Base-by-base conservation (phyloP, 1,139 yeast species). In the Suhomyces bribrorum region DNA sequence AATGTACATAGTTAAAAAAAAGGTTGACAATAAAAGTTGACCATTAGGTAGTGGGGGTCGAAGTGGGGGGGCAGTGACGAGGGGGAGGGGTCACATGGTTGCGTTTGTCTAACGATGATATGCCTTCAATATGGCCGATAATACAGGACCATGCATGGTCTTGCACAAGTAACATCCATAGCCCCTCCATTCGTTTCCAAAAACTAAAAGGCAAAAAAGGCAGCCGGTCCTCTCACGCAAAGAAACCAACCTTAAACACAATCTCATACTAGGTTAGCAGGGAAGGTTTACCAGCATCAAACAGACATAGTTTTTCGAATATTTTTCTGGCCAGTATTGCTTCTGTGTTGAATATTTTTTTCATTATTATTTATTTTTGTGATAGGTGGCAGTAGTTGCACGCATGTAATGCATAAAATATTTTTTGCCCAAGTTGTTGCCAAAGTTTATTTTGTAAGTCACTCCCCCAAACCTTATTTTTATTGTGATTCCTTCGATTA, bases 401-500 rank as follows among this genome's bases (percentile, higher is more conserved):
- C 25, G 7, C 15, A 31, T 31, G 34, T 29, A 31, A 31, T 31
- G 29, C 26, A 31, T 11, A 8, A 11, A 15, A 22, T 20, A 22
- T 20, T 9, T 14, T 17, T n/a, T 16, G 23, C 25, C 9, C 16
- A 5, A 25, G 27, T n/a, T n/a, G n/a, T 20, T 20, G 23, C 23
- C 23, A 36, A 30, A 17, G 32, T 12, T 30, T 36, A 36, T 31
- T 36, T 36, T 36, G 31, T 36, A 31, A 17, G 27, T n/a, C 16
- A 14, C 34, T 31, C 31, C 32, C n/a, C 38, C 34, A 35, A 36
- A 36, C 18, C 34, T 31, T 36, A 26, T 23, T 20, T 23, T 20
- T 30, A 35, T 36, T 36, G 34, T 36, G 28, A 36, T 36, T 36
- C 38, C 23, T 36, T 30, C 33, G 30, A 26, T 29, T 31, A 31